Evolutionary conservation across 1,139 yeast species (phyloP).

Genomic region (Yamadazyma spencermartinsiae): DNA sequence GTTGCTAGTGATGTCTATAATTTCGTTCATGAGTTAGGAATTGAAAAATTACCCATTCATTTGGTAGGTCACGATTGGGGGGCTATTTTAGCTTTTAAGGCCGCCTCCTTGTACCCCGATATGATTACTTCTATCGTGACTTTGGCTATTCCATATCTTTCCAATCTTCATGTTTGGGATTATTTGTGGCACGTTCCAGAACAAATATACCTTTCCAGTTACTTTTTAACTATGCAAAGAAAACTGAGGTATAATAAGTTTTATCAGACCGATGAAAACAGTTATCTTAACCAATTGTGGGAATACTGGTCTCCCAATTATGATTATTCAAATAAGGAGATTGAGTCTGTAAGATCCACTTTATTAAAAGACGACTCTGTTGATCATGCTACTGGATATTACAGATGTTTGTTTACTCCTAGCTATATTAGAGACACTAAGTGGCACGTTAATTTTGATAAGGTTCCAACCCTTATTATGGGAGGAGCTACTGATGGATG

Average conservation of each 20-base stretch:
- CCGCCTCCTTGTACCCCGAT: conserved; percentile 39
- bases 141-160: conserved; percentile 42
- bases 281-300: conserved; percentile 39
- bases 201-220: conserved; percentile 38
- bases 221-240: conserved; percentile 44
- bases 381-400: conserved; percentile 46
- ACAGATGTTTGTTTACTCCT: conserved; percentile 33
- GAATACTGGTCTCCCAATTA: conserved; percentile 45
- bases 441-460: conserved; percentile 36
- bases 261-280: conserved; percentile 19
- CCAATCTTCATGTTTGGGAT: conserved; percentile 29
- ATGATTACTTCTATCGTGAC: conserved; percentile 35
- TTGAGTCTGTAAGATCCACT: conserved; percentile 30
- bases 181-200: conserved; percentile 31
- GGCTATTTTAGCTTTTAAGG: conserved; percentile 37
- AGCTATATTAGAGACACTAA: conserved; percentile 21
- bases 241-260: conserved; percentile 24
- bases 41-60: conserved; percentile 31
- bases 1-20: conserved; percentile 38
- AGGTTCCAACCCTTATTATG: conserved; percentile 41
- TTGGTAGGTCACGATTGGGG: conserved; percentile 53
- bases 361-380: conserved; percentile 28
- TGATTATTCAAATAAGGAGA: conserved; percentile 27
- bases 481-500: conserved; percentile 45
- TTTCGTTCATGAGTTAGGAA: conserved; percentile 27